Base-by-base conservation (phyloP, 352 stramenopile genomes). In the Globisporangium canariense region DNA sequence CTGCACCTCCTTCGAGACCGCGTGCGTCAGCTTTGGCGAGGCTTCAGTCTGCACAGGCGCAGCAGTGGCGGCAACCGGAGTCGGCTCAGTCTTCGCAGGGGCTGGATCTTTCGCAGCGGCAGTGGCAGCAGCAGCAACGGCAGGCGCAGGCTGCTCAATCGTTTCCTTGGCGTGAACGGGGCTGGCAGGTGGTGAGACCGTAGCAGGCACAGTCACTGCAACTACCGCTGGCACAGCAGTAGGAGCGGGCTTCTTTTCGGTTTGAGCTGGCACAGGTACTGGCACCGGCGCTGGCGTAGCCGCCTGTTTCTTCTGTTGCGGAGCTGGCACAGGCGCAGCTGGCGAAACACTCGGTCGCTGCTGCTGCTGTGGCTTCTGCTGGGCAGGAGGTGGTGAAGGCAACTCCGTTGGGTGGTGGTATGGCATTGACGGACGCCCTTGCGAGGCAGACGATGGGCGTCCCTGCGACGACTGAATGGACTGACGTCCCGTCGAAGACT, bases 361-460 rank as follows among this genome's bases (percentile, higher is more conserved):
- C 16, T 58, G 49, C 20, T 40, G 40, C 49, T 60, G 64, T 18
- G 45, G 43, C 13, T 51, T 28, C 16, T 53, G 60, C 60, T 53
- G 61, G 18, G 28, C 51, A 58, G 52, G 18, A 2, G 51, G 59
- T 2, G 58, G 32, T 25, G 56, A 60, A 3, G 54, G 32, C 10
- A 70, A 38, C 1, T 60, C 66, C 13, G 64, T 61, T 16, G 70
- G 61, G 30, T 61, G 67, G 30, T 66, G n/a, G 5, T 70, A 49
- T 9, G 62, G 40, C 68, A 59, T 34, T 3, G 71, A 78, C 30
- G 64, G 47, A 45, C 71, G 71, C 11, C 49, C 65, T 14, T 60
- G 52, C 3, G 60, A 66, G 25, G 25, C 25, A 28, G 25, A 28
- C 25, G 51, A 41, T 14, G 53, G 60, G 2, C 47, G 46, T 5